These are phyloP conservation scores for Lachnellula hyalina DNA, from an alignment of 2,329 filamentous ascomycete species.

Conservation along the genomic window DNA sequence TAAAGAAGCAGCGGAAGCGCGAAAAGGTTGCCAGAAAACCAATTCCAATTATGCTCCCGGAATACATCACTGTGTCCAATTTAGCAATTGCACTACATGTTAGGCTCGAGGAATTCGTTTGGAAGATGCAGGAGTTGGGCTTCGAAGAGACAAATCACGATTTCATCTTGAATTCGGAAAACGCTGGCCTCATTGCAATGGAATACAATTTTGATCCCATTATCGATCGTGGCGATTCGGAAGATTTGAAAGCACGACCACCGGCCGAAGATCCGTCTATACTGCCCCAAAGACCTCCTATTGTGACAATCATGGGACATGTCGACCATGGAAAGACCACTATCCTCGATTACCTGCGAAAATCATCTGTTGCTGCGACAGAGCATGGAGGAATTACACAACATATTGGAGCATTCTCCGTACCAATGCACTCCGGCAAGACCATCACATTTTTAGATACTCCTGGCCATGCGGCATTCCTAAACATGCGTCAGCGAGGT, in stretches of 20 bases:
- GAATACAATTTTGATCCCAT: conserved; percentile 91
- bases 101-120: conserved; percentile 63
- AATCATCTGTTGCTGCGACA: conserved; percentile 82
- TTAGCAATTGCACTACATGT: conserved; percentile 72
- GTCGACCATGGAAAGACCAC: conserved; percentile 99
- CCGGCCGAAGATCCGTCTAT: conserved; percentile 60
- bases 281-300: conserved; percentile 74
- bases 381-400: conserved; percentile 98
- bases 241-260: conserved; percentile 69
- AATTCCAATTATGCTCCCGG: conserved; percentile 68
- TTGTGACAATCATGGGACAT: conserved; percentile 99
- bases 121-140: conserved; percentile 75
- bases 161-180: conserved; percentile 85
- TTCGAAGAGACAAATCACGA: conserved; percentile 81
- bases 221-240: conserved; percentile 58
- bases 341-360: conserved; percentile 85
- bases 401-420: conserved; percentile 96
- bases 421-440: conserved; percentile 78
- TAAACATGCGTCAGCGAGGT: conserved; percentile 92
- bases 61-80: conserved; percentile 85
- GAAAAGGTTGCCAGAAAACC: conserved; percentile 38
- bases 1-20: conserved; percentile 37
- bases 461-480: conserved; percentile 90
- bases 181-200: conserved; percentile 80
- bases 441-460: conserved; percentile 96